phyloP scores from a whole-genome alignment of 495 filamentous ascomycete species.

The Eremomyces bilateralis region DNA sequence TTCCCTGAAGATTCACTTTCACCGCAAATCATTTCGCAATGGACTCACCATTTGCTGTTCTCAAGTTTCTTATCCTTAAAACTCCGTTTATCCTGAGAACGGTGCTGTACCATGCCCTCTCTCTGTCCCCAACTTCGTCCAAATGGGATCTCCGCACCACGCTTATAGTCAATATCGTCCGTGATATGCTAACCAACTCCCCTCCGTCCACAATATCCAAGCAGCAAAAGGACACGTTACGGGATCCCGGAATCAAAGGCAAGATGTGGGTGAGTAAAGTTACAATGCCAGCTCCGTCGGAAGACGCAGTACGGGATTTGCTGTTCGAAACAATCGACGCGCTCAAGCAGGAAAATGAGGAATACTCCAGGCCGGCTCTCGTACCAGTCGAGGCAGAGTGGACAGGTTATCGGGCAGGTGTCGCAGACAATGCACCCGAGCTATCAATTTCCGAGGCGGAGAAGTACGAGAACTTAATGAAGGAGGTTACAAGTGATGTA shows the following conservation, averaged over 20 bases:
- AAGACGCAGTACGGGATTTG: slow-evolving; percentile 33
- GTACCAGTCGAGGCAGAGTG: slow-evolving; percentile 60
- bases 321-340: slow-evolving; percentile 40
- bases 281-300: slow-evolving; percentile 31
- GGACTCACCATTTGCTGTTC: too few species aligned
- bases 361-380: slow-evolving; percentile 30
- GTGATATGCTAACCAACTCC: slow-evolving; percentile 31
- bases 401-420: slow-evolving; percentile 50
- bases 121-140: slow-evolving; percentile 38
- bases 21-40: too few species aligned
- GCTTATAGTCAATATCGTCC: slow-evolving; percentile 45
- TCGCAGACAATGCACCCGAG: slow-evolving; percentile 28
- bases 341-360: slow-evolving; percentile 25
- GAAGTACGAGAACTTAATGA: slow-evolving; percentile 52
- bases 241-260: slow-evolving; percentile 50
- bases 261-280: slow-evolving; percentile 60
- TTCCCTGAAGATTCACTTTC: too few species aligned
- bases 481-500: slow-evolving; percentile 38
- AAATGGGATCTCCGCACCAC: slow-evolving; percentile 67
- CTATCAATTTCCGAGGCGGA: slow-evolving; percentile 42
- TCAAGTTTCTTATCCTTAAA: too few species aligned
- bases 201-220: slow-evolving; percentile 28
- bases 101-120: slow-evolving; percentile 40
- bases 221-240: slow-evolving; percentile 34
- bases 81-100: slow-evolving; percentile 48